Conservation (phyloP, 768 basidiomycete species). For the Hygrophorus russula region DNA sequence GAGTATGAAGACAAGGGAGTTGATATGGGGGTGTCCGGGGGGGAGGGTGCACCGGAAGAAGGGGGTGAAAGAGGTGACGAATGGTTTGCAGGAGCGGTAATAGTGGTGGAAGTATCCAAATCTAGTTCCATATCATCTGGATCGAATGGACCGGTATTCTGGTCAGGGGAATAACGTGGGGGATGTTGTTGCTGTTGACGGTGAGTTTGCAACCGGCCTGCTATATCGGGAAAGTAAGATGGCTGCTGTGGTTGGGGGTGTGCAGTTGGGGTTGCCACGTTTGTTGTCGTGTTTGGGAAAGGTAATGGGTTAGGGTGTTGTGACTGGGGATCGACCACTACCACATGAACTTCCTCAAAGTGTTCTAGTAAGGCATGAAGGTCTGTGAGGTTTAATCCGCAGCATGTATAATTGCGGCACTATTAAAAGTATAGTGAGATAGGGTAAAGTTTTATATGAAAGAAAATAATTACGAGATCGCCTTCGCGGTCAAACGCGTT, state of each 20-base stretch:
- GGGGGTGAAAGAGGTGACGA: slow-evolving; percentile 22
- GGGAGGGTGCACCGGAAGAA: slow-evolving; percentile 30
- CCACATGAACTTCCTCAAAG: slow-evolving; percentile 84
- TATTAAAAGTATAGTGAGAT: slow-evolving; percentile 13
- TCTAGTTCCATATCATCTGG: slow-evolving; percentile 80
- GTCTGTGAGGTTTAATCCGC: slow-evolving; percentile 56
- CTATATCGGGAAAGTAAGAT: not conserved
- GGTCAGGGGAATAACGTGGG: slow-evolving; percentile 5
- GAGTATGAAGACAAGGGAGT: slow-evolving; percentile 34
- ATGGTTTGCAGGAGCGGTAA: slow-evolving; percentile 7
- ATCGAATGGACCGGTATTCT: slow-evolving; percentile 40
- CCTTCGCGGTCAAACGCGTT: slow-evolving; percentile 58
- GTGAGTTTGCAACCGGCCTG: slow-evolving; percentile 12
- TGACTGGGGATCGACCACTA: slow-evolving; percentile 42
- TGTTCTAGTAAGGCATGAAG: slow-evolving; percentile 70
- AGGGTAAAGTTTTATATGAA: not conserved
- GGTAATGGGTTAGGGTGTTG: slow-evolving; percentile 27
- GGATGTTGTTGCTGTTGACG: slow-evolving; percentile 11
- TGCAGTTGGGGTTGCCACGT: slow-evolving; percentile 19
- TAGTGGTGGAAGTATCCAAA: slow-evolving; percentile 31
- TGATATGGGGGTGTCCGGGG: slow-evolving; percentile 42
- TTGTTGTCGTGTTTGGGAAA: slow-evolving; percentile 21
- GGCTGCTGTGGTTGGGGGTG: slow-evolving; percentile 5
- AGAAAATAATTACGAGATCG: slow-evolving; percentile 44
- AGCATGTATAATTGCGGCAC: slow-evolving; percentile 88